Conservation (phyloP, 2,329 filamentous ascomycete species). For the Teratosphaeria gauchensis region DNA sequence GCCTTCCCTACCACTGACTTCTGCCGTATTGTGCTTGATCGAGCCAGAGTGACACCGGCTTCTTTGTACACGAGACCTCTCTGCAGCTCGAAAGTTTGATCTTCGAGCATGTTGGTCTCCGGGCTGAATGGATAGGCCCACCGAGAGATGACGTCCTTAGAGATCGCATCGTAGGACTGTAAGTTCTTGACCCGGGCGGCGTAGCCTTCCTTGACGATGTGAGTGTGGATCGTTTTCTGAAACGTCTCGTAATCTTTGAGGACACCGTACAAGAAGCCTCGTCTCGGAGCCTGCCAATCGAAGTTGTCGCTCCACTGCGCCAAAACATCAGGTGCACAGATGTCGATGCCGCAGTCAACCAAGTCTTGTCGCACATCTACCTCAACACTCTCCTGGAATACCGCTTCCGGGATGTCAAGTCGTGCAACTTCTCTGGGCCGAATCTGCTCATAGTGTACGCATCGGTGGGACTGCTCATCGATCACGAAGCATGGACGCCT, state of each 20-base stretch:
- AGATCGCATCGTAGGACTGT: constrained; percentile 81
- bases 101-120: constrained; percentile 73
- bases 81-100: constrained; percentile 64
- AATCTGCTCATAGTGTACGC: constrained; percentile 91
- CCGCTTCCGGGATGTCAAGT: constrained; percentile 64
- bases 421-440: constrained; percentile 52
- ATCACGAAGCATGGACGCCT: constrained; percentile 78
- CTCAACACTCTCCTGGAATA: constrained; percentile 64
- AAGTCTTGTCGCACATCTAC: constrained; percentile 79
- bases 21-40: constrained; percentile 59
- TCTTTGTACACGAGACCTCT: constrained; percentile 69
- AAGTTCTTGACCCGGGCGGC: constrained; percentile 78
- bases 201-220: constrained; percentile 75
- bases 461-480: constrained; percentile 68
- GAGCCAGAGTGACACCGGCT: constrained; percentile 62
- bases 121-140: constrained; percentile 87
- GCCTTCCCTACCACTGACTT: constrained; percentile 67
- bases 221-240: constrained; percentile 89
- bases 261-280: constrained; percentile 83
- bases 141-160: constrained; percentile 71
- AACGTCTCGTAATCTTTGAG: constrained; percentile 96
- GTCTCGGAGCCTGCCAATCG: constrained; percentile 82
- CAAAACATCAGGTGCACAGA: constrained; percentile 91
- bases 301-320: constrained; percentile 97
- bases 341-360: constrained; percentile 91